Evolutionary conservation across 305 asterid species (phyloP).

Genomic region (Fraxinus albicans): DNA sequence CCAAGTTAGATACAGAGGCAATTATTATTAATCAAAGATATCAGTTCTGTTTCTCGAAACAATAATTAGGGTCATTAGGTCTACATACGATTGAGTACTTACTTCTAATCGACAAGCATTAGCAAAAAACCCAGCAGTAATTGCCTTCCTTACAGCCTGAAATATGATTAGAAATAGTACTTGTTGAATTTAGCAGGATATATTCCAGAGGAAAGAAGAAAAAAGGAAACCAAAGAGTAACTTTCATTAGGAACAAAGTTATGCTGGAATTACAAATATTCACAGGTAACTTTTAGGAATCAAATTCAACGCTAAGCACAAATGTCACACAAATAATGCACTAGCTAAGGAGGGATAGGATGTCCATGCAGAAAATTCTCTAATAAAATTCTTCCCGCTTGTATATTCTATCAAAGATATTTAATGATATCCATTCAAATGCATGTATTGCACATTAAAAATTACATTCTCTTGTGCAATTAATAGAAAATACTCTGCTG

Average conservation of each 20-base stretch:
- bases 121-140: constrained; percentile 86
- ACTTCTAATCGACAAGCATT: constrained; percentile 95
- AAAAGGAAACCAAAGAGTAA: background rate
- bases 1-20: constrained; percentile 9
- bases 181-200: background rate
- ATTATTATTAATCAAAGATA: background rate
- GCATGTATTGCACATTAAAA: background rate
- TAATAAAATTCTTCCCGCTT: background rate
- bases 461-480: background rate
- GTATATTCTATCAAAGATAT: background rate
- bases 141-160: constrained; percentile 85
- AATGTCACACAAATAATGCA: background rate
- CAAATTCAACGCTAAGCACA: background rate
- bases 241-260: constrained; percentile 6
- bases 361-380: background rate
- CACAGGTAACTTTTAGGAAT: background rate
- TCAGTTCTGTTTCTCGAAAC: background rate
- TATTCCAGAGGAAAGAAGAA: background rate
- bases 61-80: background rate
- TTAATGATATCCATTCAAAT: background rate
- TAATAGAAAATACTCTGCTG: background rate
- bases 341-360: background rate
- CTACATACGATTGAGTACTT: constrained; percentile 24
- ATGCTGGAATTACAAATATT: background rate
- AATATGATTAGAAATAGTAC: constrained; percentile 17